These are phyloP conservation scores for Cytospora paraplurivora DNA, from an alignment of 2,329 filamentous ascomycete genomes.

Conservation along the genomic window DNA sequence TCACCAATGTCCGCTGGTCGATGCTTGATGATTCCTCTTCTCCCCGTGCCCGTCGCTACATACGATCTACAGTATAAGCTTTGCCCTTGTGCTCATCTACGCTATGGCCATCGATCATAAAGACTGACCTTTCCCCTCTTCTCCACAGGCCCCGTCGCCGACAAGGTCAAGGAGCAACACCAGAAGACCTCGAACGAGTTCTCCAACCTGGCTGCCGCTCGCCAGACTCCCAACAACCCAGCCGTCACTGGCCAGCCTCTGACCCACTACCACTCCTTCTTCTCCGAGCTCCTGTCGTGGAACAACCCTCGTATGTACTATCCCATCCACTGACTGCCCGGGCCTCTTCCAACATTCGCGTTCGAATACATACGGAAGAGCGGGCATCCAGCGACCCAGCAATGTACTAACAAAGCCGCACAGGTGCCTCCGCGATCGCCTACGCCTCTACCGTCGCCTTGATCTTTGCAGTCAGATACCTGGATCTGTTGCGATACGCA, in stretches of 20 bases:
- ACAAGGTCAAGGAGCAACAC: conserved; percentile 59
- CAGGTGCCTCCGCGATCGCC: conserved; percentile 66
- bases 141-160: conserved; percentile 56
- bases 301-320: conserved; percentile 62
- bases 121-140: conserved; percentile 23
- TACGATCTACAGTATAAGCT: not conserved
- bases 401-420: conserved; percentile 33
- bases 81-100: conserved; percentile 9
- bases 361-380: not conserved
- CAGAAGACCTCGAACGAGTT: conserved; percentile 59
- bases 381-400: not conserved
- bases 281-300: conserved; percentile 70
- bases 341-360: not conserved
- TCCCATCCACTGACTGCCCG: conserved; percentile 4
- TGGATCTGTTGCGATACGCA: conserved; percentile 65
- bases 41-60: not conserved
- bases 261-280: conserved; percentile 72
- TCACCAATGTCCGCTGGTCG: not conserved
- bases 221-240: conserved; percentile 54
- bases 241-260: conserved; percentile 64
- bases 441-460: conserved; percentile 59
- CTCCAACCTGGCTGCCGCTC: conserved; percentile 59
- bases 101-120: not conserved
- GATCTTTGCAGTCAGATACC: conserved; percentile 66
- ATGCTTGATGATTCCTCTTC: not conserved